Percentiles rank a stretch among this genome's conserved stretches.
These are phyloP conservation scores for Ophiostoma australiae DNA, from an alignment of 2,329 filamentous ascomycete genomes.

Conservation along the genomic window DNA sequence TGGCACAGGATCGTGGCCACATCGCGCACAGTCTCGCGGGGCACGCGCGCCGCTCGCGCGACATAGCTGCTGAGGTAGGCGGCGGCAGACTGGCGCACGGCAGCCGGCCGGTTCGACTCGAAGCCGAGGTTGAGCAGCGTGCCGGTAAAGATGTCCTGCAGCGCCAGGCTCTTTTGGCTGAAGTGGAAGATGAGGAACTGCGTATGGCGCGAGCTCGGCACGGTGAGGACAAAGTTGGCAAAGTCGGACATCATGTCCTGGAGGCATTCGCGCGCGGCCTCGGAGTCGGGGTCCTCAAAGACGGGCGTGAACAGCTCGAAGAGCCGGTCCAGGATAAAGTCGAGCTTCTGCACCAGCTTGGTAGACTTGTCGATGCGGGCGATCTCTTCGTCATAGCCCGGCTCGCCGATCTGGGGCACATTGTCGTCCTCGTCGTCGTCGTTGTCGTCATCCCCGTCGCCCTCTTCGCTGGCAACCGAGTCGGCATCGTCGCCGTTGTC, in stretches of 20 bases:
- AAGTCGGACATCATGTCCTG: constrained; percentile 82
- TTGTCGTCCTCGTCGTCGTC: constrained; percentile 10
- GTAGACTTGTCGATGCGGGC: constrained; percentile 66
- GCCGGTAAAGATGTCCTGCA: constrained; percentile 78
- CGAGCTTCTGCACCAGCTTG: constrained; percentile 84
- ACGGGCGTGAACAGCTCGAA: constrained; percentile 76
- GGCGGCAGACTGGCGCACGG: constrained; percentile 76
- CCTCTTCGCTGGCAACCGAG: constrained; percentile 1
- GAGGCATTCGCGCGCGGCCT: constrained; percentile 66
- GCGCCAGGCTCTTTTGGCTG: constrained; percentile 70
- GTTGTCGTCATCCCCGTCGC: constrained; percentile 2
- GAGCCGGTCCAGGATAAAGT: constrained; percentile 79
- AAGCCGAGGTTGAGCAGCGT: constrained; percentile 69
- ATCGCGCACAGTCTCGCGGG: constrained; percentile 68
- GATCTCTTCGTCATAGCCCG: constrained; percentile 58
- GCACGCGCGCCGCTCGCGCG: constrained; percentile 78
- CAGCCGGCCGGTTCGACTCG: constrained; percentile 63
- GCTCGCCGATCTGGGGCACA: constrained; percentile 62
- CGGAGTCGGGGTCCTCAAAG: constrained; percentile 63
- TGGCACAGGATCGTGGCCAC: constrained; percentile 75
- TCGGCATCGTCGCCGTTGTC: constrained; percentile 35
- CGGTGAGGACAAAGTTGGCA: constrained; percentile 78
- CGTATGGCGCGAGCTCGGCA: constrained; percentile 84
- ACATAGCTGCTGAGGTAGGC: constrained; percentile 95
- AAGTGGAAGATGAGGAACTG: constrained; percentile 97